Evolutionary conservation across 371 early-diverging fungal genomes (phyloP), one percentile per base, ranked within the genome.

Genomic region (Dichotomocladium elegans): DNA sequence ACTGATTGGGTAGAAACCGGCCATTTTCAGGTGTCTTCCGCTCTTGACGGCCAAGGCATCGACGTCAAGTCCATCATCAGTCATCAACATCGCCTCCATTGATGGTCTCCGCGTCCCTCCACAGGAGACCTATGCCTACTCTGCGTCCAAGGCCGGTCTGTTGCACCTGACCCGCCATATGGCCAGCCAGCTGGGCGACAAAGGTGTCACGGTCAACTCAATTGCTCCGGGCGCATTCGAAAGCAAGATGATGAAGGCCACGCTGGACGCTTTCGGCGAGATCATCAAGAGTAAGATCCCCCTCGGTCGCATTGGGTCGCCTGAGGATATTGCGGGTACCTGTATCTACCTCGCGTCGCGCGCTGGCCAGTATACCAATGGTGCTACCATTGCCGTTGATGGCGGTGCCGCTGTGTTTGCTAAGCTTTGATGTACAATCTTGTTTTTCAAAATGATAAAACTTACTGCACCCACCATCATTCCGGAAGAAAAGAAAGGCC

Each of bases 211-310:
- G 15, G 88, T 91, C 42, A 96, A 95, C 59, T 87, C 90, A 1
- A 83, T 95, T 49, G 94, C 95, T 0, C 94, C 95, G 3, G 95
- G 95, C 3, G 80, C 91, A 0, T 96, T 93, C 70, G 80, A 83
- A 56, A 86, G 85, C 55, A 88, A 88, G 62, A 95, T 95, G 83
- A 94, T 94, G 93, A 83, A 82, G 46, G 77, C 68, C n/a, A 90
- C 90, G 0, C 54, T 90, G 41, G 75, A 80, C 24, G 65, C 74
- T 22, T 66, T 76, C 64, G 78, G 79, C 11, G 82, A 85, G 6
- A 59, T 57, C 27, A 81, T 90, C 52, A 71, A 81, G 6, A 56
- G 63, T 15, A 63, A 57, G 21, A 72, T 88, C 35, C 91, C 91
- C 12, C 37, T 86, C 43, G 83, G 83, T 4, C 79, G 81, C 47